Conservation (phyloP, 108 stramenopile species). For the Thalassiosira profunda region DNA sequence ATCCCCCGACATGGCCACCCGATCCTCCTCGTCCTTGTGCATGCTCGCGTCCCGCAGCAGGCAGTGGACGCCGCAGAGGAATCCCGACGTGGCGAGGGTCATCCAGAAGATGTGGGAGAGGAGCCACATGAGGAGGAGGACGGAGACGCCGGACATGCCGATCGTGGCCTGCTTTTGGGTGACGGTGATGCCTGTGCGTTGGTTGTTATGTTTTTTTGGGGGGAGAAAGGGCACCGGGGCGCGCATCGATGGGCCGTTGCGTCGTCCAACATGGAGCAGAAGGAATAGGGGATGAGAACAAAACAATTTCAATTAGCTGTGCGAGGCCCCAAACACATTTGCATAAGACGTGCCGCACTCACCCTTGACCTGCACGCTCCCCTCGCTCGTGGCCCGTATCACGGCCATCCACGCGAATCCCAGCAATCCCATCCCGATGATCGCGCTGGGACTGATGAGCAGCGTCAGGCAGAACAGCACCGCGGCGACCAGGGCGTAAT, state of each 20-base stretch:
- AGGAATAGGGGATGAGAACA: background rate
- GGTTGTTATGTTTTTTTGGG: background rate
- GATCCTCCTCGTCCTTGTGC: constrained; percentile 92
- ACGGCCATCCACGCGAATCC: constrained; percentile 82
- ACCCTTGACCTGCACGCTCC: constrained; percentile 65
- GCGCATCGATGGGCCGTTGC: background rate
- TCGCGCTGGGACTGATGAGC: constrained; percentile 70
- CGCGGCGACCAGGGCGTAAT: constrained; percentile 75
- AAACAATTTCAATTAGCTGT: background rate
- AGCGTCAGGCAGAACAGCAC: constrained; percentile 76
- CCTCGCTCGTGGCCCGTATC: constrained; percentile 63
- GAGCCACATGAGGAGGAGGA: constrained; percentile 66
- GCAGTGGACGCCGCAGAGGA: constrained; percentile 74
- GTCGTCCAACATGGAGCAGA: background rate
- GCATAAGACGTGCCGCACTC: too few species aligned
- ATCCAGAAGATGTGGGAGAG: constrained; percentile 86
- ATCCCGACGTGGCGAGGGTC: constrained; percentile 81
- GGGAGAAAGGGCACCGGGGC: background rate
- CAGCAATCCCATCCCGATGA: constrained; percentile 81
- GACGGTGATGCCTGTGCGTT: constrained; percentile 53
- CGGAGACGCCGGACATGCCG: constrained; percentile 69
- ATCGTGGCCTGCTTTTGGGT: constrained; percentile 84
- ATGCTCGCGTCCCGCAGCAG: constrained; percentile 84
- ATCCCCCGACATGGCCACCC: constrained; percentile 88
- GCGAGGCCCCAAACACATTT: too few species aligned